Percentiles rank a stretch among this genome's conserved stretches.
Conservation (phyloP, 2,329 filamentous ascomycete species). For the Verticillium klebahnii region DNA sequence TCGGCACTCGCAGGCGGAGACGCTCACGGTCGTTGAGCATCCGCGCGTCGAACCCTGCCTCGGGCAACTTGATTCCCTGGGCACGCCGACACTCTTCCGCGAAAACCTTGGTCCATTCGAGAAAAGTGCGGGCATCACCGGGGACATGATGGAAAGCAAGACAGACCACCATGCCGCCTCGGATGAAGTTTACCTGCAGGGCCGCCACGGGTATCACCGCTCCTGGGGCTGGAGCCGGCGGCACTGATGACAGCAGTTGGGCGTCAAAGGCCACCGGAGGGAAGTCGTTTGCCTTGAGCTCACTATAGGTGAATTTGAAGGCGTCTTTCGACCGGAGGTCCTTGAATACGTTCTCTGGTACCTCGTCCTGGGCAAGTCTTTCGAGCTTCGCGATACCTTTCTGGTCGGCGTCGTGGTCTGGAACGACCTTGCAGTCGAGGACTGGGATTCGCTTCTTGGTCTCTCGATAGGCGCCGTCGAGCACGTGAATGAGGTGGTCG, state of each 20-base stretch:
- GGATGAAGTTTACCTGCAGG: slow-evolving; percentile 5
- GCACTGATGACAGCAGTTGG: not conserved
- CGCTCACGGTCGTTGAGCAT: slow-evolving; percentile 5
- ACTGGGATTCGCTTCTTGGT: slow-evolving; percentile 3
- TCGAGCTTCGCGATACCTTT: slow-evolving; percentile 3
- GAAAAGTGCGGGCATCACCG: slow-evolving; percentile 1
- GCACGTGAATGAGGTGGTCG: slow-evolving; percentile 1
- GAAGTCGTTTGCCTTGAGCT: slow-evolving; percentile 6
- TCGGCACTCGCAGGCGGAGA: slow-evolving; percentile 1
- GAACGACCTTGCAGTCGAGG: slow-evolving; percentile 3
- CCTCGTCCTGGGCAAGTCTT: not conserved
- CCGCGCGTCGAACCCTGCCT: slow-evolving; percentile 1
- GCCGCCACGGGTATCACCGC: slow-evolving; percentile 1
- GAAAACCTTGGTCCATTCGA: slow-evolving; percentile 5
- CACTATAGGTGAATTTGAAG: slow-evolving; percentile 3
- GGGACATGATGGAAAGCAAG: slow-evolving; percentile 4
- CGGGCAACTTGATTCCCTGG: slow-evolving; percentile 1
- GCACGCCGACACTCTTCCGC: slow-evolving; percentile 6
- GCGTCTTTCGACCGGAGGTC: slow-evolving; percentile 1
- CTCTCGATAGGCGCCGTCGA: not conserved
- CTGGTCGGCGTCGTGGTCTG: slow-evolving; percentile 3
- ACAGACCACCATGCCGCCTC: slow-evolving; percentile 5
- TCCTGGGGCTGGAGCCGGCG: slow-evolving; percentile 1
- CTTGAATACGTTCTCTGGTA: slow-evolving; percentile 1
- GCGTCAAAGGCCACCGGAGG: slow-evolving; percentile 3